Percentiles rank a stretch among this genome's conserved stretches.
Evolutionary conservation across 371 early-diverging fungal species (phyloP).

Genomic region (Apophysomyces variabilis): DNA sequence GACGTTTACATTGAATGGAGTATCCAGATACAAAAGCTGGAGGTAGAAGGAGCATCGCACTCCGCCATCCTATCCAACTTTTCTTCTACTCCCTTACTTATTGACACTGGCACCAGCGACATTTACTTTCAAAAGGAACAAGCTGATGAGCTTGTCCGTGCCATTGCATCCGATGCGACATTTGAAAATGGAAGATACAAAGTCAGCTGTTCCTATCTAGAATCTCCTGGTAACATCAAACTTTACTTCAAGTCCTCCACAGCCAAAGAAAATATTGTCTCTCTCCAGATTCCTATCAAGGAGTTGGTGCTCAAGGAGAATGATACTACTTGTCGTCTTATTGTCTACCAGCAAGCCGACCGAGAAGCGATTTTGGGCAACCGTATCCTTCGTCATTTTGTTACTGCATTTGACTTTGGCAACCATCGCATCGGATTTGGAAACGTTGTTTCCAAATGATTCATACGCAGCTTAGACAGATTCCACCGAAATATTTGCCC

Average conservation of each 20-base stretch:
- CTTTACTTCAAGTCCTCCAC: background rate
- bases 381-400: background rate
- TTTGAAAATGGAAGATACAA: slow-evolving; percentile 15
- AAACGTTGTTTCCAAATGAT: background rate
- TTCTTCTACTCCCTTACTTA: slow-evolving; percentile 4
- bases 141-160: slow-evolving; percentile 29
- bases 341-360: background rate
- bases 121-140: slow-evolving; percentile 38
- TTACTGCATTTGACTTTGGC: slow-evolving; percentile 49
- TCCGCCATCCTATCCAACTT: no score
- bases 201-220: slow-evolving; percentile 32
- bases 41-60: no score
- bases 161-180: slow-evolving; percentile 22
- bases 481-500: no score
- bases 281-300: slow-evolving; percentile 21
- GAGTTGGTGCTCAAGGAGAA: slow-evolving; percentile 16
- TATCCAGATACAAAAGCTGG: no score
- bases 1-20: no score
- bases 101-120: slow-evolving; percentile 44
- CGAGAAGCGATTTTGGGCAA: slow-evolving; percentile 1
- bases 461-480: no score
- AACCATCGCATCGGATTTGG: slow-evolving; percentile 45
- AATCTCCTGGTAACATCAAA: background rate
- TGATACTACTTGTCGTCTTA: slow-evolving; percentile 14
- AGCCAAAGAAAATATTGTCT: background rate